These are phyloP conservation scores for Cystobasidium sp. DNA, from an alignment of 1,284 basidiomycete species.

Conservation along the genomic window DNA sequence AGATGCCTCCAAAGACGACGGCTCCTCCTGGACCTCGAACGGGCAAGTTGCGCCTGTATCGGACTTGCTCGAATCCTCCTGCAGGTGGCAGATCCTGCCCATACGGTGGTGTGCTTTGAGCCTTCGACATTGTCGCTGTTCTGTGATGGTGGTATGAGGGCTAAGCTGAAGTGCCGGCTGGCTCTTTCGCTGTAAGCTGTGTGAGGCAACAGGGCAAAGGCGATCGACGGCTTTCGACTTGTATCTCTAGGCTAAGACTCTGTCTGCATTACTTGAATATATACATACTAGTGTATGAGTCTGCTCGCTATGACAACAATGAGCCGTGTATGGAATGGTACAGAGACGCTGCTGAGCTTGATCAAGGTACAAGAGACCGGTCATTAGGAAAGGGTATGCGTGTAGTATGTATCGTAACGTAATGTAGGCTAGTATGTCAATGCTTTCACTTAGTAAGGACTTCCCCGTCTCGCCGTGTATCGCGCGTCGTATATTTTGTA, in stretches of 20 bases:
- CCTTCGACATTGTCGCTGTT: constrained; percentile 10
- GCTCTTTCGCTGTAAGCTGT: no score
- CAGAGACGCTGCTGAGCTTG: no score
- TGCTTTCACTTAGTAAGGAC: no score
- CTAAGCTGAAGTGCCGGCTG: background rate
- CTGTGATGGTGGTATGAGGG: background rate
- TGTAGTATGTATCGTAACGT: background rate
- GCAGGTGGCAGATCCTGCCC: constrained; percentile 41
- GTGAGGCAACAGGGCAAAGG: no score
- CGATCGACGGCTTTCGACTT: no score
- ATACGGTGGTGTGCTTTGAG: constrained; percentile 33
- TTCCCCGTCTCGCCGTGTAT: no score
- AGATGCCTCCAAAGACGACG: constrained; percentile 81
- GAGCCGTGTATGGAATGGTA: no score
- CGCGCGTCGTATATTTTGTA: background rate
- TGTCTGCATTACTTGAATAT: background rate
- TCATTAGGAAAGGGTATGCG: no score
- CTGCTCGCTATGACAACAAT: background rate
- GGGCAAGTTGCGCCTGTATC: constrained; percentile 73
- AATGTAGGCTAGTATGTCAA: background rate
- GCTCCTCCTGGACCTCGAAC: constrained; percentile 86
- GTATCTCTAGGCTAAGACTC: no score
- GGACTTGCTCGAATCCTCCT: constrained; percentile 46
- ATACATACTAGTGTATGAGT: background rate
- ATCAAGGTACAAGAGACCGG: no score